Conservation (phyloP, 495 filamentous ascomycete genomes). For the Penicillium silybi region DNA sequence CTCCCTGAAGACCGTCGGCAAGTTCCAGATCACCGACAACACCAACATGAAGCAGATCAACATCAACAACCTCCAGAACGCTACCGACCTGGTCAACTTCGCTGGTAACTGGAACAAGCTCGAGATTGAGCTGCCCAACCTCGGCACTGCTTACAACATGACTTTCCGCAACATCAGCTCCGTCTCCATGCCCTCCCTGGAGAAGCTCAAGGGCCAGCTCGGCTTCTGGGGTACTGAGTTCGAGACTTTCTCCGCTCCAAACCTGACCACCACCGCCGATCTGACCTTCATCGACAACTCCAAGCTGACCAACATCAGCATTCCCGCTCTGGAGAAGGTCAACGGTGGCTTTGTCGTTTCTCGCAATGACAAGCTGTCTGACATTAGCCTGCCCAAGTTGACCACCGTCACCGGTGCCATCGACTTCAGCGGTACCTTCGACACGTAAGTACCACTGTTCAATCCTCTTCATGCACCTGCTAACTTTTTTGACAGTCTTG, state of each 20-base stretch:
- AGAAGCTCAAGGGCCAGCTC: constrained; percentile 70
- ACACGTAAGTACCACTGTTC: constrained; percentile 56
- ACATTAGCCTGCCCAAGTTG: constrained; percentile 65
- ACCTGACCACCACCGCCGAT: constrained; percentile 74
- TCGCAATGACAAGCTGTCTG: constrained; percentile 74
- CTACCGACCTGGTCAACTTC: constrained; percentile 60
- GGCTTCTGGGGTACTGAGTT: constrained; percentile 82
- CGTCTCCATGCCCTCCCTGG: constrained; percentile 72
- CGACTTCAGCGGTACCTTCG: constrained; percentile 83
- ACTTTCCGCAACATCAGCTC: constrained; percentile 79
- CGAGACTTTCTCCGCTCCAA: constrained; percentile 62
- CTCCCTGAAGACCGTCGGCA: constrained; percentile 58
- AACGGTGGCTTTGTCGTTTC: constrained; percentile 76
- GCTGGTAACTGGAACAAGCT: constrained; percentile 53
- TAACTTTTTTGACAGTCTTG: constrained; percentile 50
- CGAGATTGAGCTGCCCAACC: constrained; percentile 71
- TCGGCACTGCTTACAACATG: constrained; percentile 75
- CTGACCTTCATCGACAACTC: constrained; percentile 78
- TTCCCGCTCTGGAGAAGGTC: constrained; percentile 63
- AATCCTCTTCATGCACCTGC: not conserved
- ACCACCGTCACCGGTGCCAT: constrained; percentile 75
- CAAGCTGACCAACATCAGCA: constrained; percentile 69
- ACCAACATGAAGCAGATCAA: constrained; percentile 61
- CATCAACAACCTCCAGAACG: constrained; percentile 63
- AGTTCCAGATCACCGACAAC: constrained; percentile 82